These are phyloP conservation scores for Heteromeles arbutifolia DNA, from an alignment of 306 rosid species.

Conservation along the genomic window DNA sequence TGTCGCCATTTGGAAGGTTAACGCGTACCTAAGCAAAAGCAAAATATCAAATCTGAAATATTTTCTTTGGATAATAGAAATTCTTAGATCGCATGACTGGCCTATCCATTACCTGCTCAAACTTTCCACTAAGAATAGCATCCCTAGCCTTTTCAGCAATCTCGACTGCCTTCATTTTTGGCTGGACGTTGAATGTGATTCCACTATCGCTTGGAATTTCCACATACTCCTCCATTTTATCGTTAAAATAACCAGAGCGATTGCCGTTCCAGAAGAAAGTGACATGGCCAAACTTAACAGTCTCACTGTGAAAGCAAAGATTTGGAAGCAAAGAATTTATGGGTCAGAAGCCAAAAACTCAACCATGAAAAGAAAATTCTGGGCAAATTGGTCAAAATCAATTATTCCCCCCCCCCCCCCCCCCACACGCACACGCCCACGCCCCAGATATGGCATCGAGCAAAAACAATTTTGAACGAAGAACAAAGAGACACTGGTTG, in stretches of 20 bases:
- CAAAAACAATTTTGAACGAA: not conserved
- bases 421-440: too few species aligned
- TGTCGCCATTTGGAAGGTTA: conserved; percentile 93
- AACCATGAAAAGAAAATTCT: not conserved
- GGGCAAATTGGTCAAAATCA: not conserved
- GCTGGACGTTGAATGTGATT: conserved; percentile 80
- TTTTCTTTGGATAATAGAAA: not conserved
- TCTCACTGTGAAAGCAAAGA: conserved; percentile 51
- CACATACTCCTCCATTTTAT: conserved; percentile 71
- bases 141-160: conserved; percentile 91
- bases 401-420: not conserved
- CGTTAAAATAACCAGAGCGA: conserved; percentile 81
- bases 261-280: conserved; percentile 99
- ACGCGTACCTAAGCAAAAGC: conserved; percentile 66
- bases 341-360: not conserved
- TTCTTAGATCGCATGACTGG: not conserved
- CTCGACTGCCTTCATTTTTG: conserved; percentile 86
- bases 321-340: not conserved
- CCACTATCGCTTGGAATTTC: conserved; percentile 94
- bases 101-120: conserved; percentile 47
- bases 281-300: conserved; percentile 97
- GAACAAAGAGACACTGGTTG: not conserved
- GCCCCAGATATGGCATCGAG: not conserved
- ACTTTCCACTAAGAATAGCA: conserved; percentile 76
- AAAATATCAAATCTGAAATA: not conserved